Percentiles rank a stretch among this genome's conserved stretches.
These are phyloP conservation scores for Stropharia rugosoannulata DNA, from an alignment of 768 basidiomycete genomes.

Conservation along the genomic window DNA sequence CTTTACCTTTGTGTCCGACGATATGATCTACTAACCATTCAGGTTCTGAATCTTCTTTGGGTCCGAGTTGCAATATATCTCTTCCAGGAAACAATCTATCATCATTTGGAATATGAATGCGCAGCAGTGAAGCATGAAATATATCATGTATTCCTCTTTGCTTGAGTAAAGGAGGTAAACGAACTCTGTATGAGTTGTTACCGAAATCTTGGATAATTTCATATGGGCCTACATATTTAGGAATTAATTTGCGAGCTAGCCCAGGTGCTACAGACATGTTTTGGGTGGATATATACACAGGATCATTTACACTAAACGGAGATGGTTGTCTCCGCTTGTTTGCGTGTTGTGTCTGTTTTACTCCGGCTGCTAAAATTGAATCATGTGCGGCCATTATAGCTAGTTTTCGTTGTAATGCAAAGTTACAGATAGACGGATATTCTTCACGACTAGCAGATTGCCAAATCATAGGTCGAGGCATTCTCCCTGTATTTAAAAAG, in stretches of 20 bases:
- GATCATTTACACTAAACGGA: not conserved
- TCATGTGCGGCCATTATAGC: not conserved
- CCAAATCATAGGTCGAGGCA: too few relatives aligned
- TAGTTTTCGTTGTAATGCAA: not conserved
- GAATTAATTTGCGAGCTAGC: not conserved
- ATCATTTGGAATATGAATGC: not conserved
- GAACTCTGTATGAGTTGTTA: not conserved
- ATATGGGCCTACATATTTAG: not conserved
- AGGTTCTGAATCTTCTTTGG: not conserved
- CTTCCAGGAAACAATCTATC: not conserved
- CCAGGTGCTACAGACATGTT: too few relatives aligned
- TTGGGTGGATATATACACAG: too few relatives aligned
- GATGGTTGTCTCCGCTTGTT: not conserved
- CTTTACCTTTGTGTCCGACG: not conserved
- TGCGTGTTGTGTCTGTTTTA: not conserved
- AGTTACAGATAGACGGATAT: not conserved
- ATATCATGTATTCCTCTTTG: not conserved
- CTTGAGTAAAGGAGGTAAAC: not conserved
- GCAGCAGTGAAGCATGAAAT: not conserved
- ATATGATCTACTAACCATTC: not conserved
- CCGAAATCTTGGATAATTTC: not conserved
- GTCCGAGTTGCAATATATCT: not conserved
- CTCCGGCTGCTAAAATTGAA: not conserved
- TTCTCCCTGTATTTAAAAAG: too few relatives aligned
- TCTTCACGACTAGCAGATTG: too few relatives aligned